Percentiles rank a stretch among this genome's conserved stretches.
Evolutionary conservation across 2,329 filamentous ascomycete species (phyloP).

Genomic region (Sclerotinia minor): DNA sequence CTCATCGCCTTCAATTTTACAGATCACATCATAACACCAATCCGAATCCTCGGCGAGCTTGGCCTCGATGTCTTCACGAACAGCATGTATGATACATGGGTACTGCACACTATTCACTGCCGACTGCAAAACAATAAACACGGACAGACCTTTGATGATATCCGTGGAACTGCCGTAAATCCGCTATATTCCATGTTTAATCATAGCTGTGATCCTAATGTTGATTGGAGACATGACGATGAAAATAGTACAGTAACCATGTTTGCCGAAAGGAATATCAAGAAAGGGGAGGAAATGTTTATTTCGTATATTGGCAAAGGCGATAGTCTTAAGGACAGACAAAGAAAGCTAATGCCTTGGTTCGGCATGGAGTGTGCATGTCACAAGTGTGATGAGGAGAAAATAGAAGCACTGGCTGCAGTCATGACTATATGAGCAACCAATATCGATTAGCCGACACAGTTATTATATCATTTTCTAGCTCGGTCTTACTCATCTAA

Average conservation of each 20-base stretch:
- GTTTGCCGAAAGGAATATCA: conserved; percentile 33
- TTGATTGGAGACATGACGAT: conserved; percentile 37
- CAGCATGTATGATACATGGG: conserved; percentile 38
- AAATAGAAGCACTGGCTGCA: conserved; percentile 4
- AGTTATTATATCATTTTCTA: not conserved
- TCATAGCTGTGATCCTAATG: conserved; percentile 42
- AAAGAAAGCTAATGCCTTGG: conserved; percentile 26
- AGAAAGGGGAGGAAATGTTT: conserved; percentile 35
- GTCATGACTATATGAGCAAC: not conserved
- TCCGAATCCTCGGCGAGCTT: conserved; percentile 39
- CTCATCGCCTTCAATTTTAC: conserved; percentile 40
- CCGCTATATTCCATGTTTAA: conserved; percentile 41
- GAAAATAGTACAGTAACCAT: conserved; percentile 35
- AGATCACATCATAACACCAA: conserved; percentile 38
- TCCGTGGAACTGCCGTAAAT: conserved; percentile 39
- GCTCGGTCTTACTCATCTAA: not conserved
- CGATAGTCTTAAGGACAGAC: conserved; percentile 19
- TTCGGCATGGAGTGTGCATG: conserved; percentile 26
- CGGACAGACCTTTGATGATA: conserved; percentile 33
- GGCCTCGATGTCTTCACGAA: conserved; percentile 39
- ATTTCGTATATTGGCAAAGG: conserved; percentile 36
- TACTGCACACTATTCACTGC: conserved; percentile 41
- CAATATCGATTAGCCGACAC: not conserved
- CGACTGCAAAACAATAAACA: conserved; percentile 43
- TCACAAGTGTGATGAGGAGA: conserved; percentile 15